Evolutionary conservation across 1,284 basidiomycete species (phyloP), one percentile per base, ranked within the genome.

Genomic region (Singerocomus inundabilis): DNA sequence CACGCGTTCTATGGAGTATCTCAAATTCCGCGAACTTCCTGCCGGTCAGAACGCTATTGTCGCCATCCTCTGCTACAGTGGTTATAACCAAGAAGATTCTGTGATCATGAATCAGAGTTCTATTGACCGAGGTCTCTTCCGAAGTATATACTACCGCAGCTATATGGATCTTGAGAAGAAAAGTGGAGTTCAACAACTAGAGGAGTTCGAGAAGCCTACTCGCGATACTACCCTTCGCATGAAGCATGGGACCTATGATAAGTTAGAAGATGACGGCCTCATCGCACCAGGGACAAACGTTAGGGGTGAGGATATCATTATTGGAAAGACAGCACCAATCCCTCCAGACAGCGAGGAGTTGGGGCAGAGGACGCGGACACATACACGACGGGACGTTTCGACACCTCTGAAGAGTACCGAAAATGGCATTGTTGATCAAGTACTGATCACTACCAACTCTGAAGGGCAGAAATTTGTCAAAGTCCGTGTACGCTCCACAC

Each of bases 71-170:
- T 98, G 95, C 66, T 99, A 99, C 73, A 98, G 94, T 60, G 96
- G 96, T 30, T 99, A 99, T 75, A 99, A 99, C 72, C 97, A 99
- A 72, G 97, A 99, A 85, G 97, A 99, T 81, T 99, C 97, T 57
- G 96, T 99, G 70, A 99, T 99, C 71, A 98, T 99, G 96, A 99
- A 99, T 71, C 96, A 99, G 72, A 93, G 90, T 57, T 97, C 96
- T 18, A 93, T 99, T 63, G 96, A 99, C 67, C 91, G 97, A 50
- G 96, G 97, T 53, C 79, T 99, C 31, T 99, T 99, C 88, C 85
- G 96, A 28, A 97, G 94, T 75, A 88, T 99, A 66, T 99, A 99
- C 73, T 99, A 98, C 72, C 85, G 97, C 60, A 94, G 93, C 55
- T 98, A 99, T 70, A 93, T 93, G 85, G 96, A 99, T 70, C 81